Percentiles rank a stretch among this genome's conserved stretches.
phyloP scores from a whole-genome alignment of 768 basidiomycete species.

The Auricularia sp. region DNA sequence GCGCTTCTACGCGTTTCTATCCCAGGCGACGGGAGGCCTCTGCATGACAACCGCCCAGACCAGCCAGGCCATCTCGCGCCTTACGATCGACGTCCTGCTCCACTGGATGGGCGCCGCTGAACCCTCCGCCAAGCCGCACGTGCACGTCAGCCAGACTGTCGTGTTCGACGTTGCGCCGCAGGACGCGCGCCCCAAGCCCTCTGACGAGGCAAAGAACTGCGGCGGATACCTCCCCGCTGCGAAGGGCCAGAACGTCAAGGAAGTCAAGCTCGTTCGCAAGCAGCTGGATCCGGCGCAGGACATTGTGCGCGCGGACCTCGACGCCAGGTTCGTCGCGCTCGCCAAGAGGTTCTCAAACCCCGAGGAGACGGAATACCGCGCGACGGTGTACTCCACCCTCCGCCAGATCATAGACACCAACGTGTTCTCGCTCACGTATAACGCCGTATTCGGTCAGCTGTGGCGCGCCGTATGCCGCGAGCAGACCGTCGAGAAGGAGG shows the following conservation, averaged over 20 bases:
- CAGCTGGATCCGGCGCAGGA: neutral
- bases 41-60: constrained; percentile 13
- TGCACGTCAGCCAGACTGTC: constrained; percentile 7
- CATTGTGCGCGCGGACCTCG: neutral
- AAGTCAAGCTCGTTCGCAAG: neutral
- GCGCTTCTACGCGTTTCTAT: constrained; percentile 16
- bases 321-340: constrained; percentile 11
- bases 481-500: constrained; percentile 10
- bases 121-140: neutral
- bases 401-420: constrained; percentile 18
- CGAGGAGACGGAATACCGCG: constrained; percentile 14
- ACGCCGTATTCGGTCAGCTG: constrained; percentile 21
- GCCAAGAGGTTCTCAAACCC: constrained; percentile 16
- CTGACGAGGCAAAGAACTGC: constrained; percentile 12
- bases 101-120: constrained; percentile 18
- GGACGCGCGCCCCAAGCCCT: constrained; percentile 7
- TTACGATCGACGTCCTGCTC: constrained; percentile 18
- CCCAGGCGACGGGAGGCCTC: constrained; percentile 17
- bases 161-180: constrained; percentile 14
- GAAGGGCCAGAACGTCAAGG: neutral
- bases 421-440: constrained; percentile 20
- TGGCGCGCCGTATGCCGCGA: constrained; percentile 23
- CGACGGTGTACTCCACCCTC: constrained; percentile 16
- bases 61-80: constrained; percentile 15
- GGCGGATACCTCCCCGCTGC: constrained; percentile 15